A percentile compares a stretch with the other conserved stretches of the same genome.
These are phyloP conservation scores for Phylloporus arenicola DNA, from an alignment of 768 basidiomycete genomes.

Conservation along the genomic window DNA sequence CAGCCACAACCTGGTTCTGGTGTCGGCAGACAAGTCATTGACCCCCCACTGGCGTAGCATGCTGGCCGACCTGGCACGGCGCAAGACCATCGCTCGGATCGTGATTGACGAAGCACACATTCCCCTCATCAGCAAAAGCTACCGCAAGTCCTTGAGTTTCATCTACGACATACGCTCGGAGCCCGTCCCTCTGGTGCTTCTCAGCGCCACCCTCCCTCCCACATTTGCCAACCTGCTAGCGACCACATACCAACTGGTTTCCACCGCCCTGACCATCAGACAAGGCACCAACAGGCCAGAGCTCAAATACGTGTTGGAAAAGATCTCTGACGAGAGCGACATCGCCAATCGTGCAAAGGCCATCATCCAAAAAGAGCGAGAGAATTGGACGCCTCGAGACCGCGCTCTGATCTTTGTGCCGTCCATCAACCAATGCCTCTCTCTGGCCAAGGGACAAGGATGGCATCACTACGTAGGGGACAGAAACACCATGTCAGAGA, in stretches of 20 bases:
- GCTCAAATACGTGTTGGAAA: slow-evolving; percentile 2
- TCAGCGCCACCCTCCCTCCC: slow-evolving; percentile 16
- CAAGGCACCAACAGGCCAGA: slow-evolving; percentile 6
- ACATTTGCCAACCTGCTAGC: neutral
- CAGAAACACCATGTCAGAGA: neutral
- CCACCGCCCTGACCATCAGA: neutral
- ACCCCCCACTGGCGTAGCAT: slow-evolving; percentile 2
- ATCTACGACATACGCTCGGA: neutral
- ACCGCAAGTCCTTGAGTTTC: slow-evolving; percentile 2
- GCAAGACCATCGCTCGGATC: neutral
- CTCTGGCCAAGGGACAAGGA: neutral
- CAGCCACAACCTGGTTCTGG: neutral
- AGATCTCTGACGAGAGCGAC: neutral
- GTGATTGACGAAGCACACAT: slow-evolving; percentile 27
- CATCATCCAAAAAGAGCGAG: neutral
- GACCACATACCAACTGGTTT: neutral
- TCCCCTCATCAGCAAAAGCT: slow-evolving; percentile 4
- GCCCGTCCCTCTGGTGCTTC: slow-evolving; percentile 15
- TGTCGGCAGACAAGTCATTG: slow-evolving; percentile 7
- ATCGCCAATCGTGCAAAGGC: neutral
- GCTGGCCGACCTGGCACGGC: neutral
- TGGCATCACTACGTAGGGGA: slow-evolving; percentile 16
- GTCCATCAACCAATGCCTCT: neutral
- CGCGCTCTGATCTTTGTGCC: slow-evolving; percentile 9
- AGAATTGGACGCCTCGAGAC: neutral